These are phyloP conservation scores for Ilyonectria robusta DNA, from an alignment of 2,329 filamentous ascomycete genomes.

Conservation along the genomic window DNA sequence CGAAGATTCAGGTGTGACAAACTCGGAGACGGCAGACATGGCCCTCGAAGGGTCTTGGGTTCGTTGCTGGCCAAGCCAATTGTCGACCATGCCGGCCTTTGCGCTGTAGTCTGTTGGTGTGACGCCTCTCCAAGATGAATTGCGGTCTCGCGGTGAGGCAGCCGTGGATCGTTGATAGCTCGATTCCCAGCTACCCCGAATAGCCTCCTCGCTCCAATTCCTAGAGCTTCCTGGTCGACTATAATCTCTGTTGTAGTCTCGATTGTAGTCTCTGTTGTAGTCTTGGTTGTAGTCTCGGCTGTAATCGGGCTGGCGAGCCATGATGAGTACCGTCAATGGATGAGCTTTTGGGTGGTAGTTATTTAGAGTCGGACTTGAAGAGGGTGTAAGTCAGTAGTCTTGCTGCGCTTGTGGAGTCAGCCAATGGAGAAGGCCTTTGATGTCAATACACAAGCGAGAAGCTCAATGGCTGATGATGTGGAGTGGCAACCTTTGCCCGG, in stretches of 20 bases:
- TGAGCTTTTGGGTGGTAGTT: slow-evolving; percentile 2
- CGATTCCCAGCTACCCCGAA: slow-evolving; percentile 46
- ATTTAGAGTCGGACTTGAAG: not conserved
- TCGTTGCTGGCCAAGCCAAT: slow-evolving; percentile 45
- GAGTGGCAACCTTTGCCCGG: slow-evolving; percentile 5
- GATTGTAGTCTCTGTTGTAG: not conserved
- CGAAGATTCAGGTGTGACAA: slow-evolving; percentile 44
- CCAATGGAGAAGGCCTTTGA: slow-evolving; percentile 1
- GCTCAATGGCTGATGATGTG: slow-evolving; percentile 18
- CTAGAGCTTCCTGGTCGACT: slow-evolving; percentile 43
- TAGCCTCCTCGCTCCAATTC: slow-evolving; percentile 48
- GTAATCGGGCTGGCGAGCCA: slow-evolving; percentile 42
- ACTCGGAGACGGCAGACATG: slow-evolving; percentile 40
- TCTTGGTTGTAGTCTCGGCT: slow-evolving; percentile 9
- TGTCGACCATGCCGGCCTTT: slow-evolving; percentile 41
- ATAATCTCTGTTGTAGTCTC: slow-evolving; percentile 11
- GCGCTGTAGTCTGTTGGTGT: slow-evolving; percentile 37
- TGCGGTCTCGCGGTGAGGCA: slow-evolving; percentile 39
- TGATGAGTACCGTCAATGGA: slow-evolving; percentile 26
- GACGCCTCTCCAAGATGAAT: slow-evolving; percentile 33
- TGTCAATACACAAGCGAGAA: slow-evolving; percentile 2
- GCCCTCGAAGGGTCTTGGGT: slow-evolving; percentile 35
- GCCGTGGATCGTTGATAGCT: slow-evolving; percentile 41
- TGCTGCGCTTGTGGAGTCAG: slow-evolving; percentile 12
- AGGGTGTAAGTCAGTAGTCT: slow-evolving; percentile 32